A percentile compares a stretch with the other conserved stretches of the same genome.
Evolutionary conservation across 495 filamentous ascomycete genomes (phyloP).

Genomic region (Penicillium roqueforti): DNA sequence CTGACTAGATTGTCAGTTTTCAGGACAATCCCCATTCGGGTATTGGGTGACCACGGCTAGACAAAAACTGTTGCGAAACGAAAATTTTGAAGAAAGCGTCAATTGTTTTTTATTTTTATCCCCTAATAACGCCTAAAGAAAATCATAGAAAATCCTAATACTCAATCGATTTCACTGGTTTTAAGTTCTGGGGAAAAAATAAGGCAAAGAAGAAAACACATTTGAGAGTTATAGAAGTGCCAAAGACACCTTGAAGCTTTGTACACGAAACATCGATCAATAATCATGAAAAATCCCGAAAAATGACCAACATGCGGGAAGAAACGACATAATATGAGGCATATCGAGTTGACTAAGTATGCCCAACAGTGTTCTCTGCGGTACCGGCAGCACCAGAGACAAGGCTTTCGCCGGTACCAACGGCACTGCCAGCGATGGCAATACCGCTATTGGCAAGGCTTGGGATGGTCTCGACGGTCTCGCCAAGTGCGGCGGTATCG

Average conservation of each 20-base stretch:
- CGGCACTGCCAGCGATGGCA: conserved; percentile 4
- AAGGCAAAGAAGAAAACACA: background rate
- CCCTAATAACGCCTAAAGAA: too few species aligned
- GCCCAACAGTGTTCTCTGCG: conserved; percentile 9
- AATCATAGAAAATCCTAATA: too few species aligned
- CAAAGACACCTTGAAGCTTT: conserved; percentile 13
- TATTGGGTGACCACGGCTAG: too few species aligned
- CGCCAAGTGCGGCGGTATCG: background rate
- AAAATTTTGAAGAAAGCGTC: too few species aligned
- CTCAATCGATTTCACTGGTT: too few species aligned
- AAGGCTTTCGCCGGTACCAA: conserved; percentile 5
- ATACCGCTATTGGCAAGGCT: conserved; percentile 9
- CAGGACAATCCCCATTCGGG: too few species aligned
- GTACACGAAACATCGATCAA: conserved; percentile 6
- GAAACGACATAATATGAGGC: conserved; percentile 5
- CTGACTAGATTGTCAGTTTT: too few species aligned
- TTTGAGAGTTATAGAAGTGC: conserved; percentile 5
- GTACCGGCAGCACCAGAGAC: conserved; percentile 11
- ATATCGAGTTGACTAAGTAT: background rate
- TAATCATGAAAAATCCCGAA: background rate
- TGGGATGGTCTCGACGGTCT: conserved; percentile 4
- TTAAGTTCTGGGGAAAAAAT: background rate
- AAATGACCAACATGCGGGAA: background rate
- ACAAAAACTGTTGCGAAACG: too few species aligned
- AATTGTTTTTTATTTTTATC: too few species aligned